phyloP scores from a whole-genome alignment of 257 asterid genomes.

The Cynanchum wilfordii region DNA sequence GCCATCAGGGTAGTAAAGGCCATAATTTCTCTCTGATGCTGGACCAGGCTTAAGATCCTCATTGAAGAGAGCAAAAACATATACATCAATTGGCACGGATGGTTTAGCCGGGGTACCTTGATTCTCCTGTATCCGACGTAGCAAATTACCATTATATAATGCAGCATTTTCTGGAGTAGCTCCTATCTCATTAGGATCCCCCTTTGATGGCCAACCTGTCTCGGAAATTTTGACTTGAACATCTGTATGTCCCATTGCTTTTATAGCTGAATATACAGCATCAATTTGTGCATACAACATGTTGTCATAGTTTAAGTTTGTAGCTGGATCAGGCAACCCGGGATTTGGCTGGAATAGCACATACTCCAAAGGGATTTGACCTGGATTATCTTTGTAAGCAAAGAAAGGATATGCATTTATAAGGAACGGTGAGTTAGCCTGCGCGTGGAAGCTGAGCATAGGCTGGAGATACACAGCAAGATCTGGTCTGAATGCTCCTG shows the following conservation, averaged over 20 bases:
- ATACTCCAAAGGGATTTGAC: conserved; percentile 45
- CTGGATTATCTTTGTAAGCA: conserved; percentile 68
- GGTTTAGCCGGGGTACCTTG: conserved; percentile 89
- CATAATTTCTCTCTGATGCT: conserved; percentile 84
- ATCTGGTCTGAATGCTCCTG: conserved; percentile 57
- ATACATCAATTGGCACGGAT: conserved; percentile 52
- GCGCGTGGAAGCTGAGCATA: conserved; percentile 52
- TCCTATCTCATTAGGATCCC: conserved; percentile 65
- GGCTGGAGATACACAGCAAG: conserved; percentile 36
- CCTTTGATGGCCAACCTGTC: conserved; percentile 96
- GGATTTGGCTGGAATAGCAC: conserved; percentile 72
- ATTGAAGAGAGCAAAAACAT: conserved; percentile 82
- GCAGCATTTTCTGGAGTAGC: conserved; percentile 74
- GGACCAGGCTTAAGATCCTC: conserved; percentile 92
- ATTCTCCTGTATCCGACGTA: conserved; percentile 40
- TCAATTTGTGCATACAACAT: conserved; percentile 91
- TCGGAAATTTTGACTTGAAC: conserved; percentile 64
- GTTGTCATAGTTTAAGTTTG: conserved; percentile 72
- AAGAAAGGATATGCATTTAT: conserved; percentile 91
- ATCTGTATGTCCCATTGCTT: conserved; percentile 48
- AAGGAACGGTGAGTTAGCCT: conserved; percentile 58
- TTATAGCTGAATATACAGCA: conserved; percentile 68
- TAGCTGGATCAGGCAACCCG: conserved; percentile 51
- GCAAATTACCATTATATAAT: conserved; percentile 55
- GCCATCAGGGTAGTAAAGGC: conserved; percentile 78